Percentiles rank a stretch among this genome's conserved stretches.
Evolutionary conservation across 495 filamentous ascomycete genomes (phyloP).

Genomic region (Hyaloscypha finlandica): DNA sequence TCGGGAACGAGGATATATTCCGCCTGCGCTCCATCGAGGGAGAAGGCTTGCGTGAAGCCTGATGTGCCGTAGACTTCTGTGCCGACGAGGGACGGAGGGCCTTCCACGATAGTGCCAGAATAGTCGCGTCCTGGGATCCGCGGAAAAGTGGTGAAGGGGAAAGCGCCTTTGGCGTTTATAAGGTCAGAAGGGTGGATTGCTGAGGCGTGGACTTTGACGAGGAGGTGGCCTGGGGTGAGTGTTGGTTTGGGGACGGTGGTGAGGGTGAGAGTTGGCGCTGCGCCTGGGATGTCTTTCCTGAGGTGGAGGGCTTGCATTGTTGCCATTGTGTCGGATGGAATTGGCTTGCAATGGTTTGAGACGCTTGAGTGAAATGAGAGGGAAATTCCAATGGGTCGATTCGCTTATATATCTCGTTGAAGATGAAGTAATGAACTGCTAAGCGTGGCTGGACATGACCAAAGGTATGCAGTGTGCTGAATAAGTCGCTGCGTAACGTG

Average conservation of each 20-base stretch:
- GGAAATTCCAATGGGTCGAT: background rate
- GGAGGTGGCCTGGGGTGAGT: constrained; percentile 15
- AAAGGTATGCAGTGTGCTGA: background rate
- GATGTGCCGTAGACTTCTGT: constrained; percentile 40
- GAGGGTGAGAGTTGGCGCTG: constrained; percentile 19
- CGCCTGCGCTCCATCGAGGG: constrained; percentile 38
- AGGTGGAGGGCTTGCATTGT: constrained; percentile 30
- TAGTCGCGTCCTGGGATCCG: constrained; percentile 44
- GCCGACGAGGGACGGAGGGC: constrained; percentile 23
- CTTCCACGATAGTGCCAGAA: constrained; percentile 33
- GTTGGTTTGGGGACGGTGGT: constrained; percentile 24
- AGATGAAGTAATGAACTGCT: background rate
- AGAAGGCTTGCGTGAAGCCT: constrained; percentile 31
- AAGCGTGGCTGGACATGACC: background rate
- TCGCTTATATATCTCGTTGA: background rate
- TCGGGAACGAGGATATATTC: constrained; percentile 38
- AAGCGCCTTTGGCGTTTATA: constrained; percentile 41
- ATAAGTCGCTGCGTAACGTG: background rate
- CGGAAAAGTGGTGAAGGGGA: constrained; percentile 42
- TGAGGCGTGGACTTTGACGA: constrained; percentile 27
- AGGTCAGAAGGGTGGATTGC: constrained; percentile 46
- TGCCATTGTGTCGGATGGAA: background rate
- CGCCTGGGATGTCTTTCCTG: constrained; percentile 1
- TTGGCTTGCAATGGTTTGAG: background rate
- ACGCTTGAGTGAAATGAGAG: background rate